Percentiles rank a stretch among this genome's conserved stretches.
Evolutionary conservation across 345 rosid genomes (phyloP).

Genomic region (Eucalyptus melliodora): DNA sequence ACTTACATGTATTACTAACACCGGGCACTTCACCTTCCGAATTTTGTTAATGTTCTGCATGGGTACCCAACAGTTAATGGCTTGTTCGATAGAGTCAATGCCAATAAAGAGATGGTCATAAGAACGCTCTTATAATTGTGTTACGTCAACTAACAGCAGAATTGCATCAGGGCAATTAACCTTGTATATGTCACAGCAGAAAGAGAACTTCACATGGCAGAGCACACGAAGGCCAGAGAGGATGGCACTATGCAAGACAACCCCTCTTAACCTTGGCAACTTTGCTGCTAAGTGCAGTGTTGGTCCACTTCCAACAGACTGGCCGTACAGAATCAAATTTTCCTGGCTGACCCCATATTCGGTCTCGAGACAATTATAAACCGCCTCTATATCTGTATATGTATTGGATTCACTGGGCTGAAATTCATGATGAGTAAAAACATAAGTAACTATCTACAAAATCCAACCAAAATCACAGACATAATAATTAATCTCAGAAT

Average conservation of each 20-base stretch:
- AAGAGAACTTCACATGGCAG: slow-evolving; percentile 83
- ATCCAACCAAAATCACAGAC: background rate
- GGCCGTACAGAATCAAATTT: slow-evolving; percentile 86
- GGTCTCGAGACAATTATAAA: slow-evolving; percentile 79
- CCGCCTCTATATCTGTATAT: slow-evolving; percentile 96
- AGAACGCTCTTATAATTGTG: background rate
- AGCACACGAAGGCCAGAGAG: slow-evolving; percentile 99
- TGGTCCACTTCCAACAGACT: slow-evolving; percentile 98
- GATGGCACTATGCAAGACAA: slow-evolving; percentile 94
- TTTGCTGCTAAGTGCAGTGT: slow-evolving; percentile 93
- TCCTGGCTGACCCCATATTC: slow-evolving; percentile 94
- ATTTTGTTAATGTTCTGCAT: slow-evolving; percentile 83
- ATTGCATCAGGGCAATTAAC: slow-evolving; percentile 3
- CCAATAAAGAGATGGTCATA: background rate
- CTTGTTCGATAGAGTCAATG: background rate
- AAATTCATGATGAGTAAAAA: background rate
- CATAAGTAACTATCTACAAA: background rate
- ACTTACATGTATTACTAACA: slow-evolving; percentile 92
- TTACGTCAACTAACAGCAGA: background rate
- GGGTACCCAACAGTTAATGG: background rate
- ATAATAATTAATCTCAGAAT: background rate
- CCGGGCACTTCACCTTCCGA: slow-evolving; percentile 81
- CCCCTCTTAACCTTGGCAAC: slow-evolving; percentile 93
- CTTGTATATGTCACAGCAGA: slow-evolving; percentile 87
- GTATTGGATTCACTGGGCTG: slow-evolving; percentile 95